A percentile compares a stretch with the other conserved stretches of the same genome.
phyloP scores from a whole-genome alignment of 2,329 filamentous ascomycete species.

The Acephala macrosclerotiorum region DNA sequence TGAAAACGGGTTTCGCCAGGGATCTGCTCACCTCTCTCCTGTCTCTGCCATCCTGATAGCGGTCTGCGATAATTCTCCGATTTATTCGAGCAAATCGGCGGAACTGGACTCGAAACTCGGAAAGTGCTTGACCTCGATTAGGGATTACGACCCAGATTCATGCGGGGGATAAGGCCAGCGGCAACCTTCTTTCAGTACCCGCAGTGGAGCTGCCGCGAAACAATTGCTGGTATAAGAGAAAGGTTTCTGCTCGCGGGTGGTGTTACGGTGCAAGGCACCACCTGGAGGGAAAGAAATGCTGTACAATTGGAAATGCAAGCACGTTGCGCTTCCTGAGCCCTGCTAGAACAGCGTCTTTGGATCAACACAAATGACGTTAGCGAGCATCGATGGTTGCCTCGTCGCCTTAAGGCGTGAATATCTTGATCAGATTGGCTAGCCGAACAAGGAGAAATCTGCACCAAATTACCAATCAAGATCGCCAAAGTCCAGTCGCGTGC shows the following conservation, averaged over 20 bases:
- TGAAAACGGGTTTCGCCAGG: neutral
- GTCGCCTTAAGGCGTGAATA: neutral
- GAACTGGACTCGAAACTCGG: conserved; percentile 8
- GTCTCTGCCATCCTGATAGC: conserved; percentile 15
- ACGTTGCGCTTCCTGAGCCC: conserved; percentile 11
- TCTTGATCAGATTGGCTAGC: neutral
- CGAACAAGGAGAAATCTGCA: neutral
- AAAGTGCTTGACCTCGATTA: conserved; percentile 10
- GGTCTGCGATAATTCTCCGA: neutral
- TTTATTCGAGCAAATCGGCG: conserved; percentile 14
- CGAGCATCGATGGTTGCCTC: neutral
- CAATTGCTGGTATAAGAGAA: neutral
- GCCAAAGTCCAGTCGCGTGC: neutral
- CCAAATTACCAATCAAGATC: conserved; percentile 2
- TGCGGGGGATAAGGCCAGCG: conserved; percentile 11
- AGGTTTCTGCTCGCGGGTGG: neutral
- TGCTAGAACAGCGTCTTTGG: neutral
- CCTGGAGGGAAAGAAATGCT: neutral
- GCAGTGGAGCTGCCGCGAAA: neutral
- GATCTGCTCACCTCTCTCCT: conserved; percentile 19
- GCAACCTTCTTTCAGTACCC: neutral
- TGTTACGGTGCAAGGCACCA: conserved; percentile 3
- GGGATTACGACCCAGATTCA: conserved; percentile 9
- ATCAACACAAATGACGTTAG: conserved; percentile 3
- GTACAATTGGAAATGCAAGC: conserved; percentile 9